phyloP scores from a whole-genome alignment of 2,329 filamentous ascomycete species.

The Pseudocercospora crystallina region DNA sequence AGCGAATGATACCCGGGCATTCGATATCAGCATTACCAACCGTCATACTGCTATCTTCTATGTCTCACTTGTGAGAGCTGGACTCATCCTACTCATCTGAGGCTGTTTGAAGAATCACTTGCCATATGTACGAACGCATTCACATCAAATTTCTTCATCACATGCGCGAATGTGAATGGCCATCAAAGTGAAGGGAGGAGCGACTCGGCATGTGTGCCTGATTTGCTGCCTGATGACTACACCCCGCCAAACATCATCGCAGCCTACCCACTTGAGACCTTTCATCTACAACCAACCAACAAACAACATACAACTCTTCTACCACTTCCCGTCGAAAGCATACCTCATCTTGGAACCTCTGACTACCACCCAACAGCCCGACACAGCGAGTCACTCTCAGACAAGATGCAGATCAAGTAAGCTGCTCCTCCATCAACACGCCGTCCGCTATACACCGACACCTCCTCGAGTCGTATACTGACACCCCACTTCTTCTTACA shows the following conservation, averaged over 20 bases:
- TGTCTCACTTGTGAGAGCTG: too few species aligned
- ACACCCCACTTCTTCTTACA: slow-evolving; percentile 41
- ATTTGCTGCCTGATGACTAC: neutral
- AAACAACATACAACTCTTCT: neutral
- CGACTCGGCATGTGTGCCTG: neutral
- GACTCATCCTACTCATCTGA: too few species aligned
- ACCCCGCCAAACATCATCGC: slow-evolving; percentile 3
- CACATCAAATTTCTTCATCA: too few species aligned
- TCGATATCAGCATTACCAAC: too few species aligned
- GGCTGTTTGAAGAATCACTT: too few species aligned
- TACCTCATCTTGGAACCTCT: neutral
- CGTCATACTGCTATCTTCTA: too few species aligned
- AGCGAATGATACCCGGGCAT: too few species aligned
- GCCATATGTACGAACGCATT: too few species aligned
- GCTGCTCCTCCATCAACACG: neutral
- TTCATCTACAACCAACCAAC: neutral
- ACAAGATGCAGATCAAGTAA: slow-evolving; percentile 16
- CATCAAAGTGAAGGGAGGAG: neutral
- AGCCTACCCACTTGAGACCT: neutral
- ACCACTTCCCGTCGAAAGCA: neutral
- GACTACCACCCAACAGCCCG: neutral
- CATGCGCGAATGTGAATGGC: too few species aligned
- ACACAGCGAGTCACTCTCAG: neutral
- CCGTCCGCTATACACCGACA: neutral
- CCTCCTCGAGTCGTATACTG: neutral